These are phyloP conservation scores for Kodamaea kaohsiungensis DNA, from an alignment of 805 yeast genomes.

Conservation along the genomic window DNA sequence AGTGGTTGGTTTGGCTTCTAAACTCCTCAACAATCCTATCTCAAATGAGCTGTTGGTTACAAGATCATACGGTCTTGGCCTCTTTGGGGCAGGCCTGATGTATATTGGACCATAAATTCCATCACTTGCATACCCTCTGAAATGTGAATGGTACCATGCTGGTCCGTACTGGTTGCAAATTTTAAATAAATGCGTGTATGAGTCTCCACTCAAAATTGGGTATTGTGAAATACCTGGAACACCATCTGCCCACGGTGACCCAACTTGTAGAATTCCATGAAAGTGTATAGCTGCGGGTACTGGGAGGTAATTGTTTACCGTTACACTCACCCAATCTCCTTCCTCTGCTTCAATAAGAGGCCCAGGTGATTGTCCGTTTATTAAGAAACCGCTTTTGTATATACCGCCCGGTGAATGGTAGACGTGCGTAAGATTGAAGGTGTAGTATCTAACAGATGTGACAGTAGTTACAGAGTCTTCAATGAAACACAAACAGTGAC, in stretches of 20 bases:
- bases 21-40: conserved; percentile 24
- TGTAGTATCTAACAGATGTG: conserved; percentile 3
- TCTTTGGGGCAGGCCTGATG: conserved; percentile 33
- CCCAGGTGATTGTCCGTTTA: conserved; percentile 52
- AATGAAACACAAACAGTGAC: neutral
- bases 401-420: conserved; percentile 32
- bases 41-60: conserved; percentile 23
- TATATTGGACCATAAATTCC: conserved; percentile 52
- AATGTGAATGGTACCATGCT: conserved; percentile 59
- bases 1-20: conserved; percentile 25
- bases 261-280: conserved; percentile 52
- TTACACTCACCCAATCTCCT: conserved; percentile 35
- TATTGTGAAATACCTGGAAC: conserved; percentile 52
- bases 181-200: conserved; percentile 44
- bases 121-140: conserved; percentile 46
- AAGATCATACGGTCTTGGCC: conserved; percentile 34
- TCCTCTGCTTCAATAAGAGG: conserved; percentile 42
- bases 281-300: conserved; percentile 49
- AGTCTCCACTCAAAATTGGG: conserved; percentile 45
- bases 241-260: conserved; percentile 52
- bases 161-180: conserved; percentile 45
- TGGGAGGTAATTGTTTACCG: conserved; percentile 38
- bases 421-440: conserved; percentile 8
- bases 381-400: conserved; percentile 30
- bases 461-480: neutral